A percentile compares a stretch with the other conserved stretches of the same genome.
These are phyloP conservation scores for Blastocystis sp. DNA, from an alignment of 352 stramenopile genomes.

Conservation along the genomic window DNA sequence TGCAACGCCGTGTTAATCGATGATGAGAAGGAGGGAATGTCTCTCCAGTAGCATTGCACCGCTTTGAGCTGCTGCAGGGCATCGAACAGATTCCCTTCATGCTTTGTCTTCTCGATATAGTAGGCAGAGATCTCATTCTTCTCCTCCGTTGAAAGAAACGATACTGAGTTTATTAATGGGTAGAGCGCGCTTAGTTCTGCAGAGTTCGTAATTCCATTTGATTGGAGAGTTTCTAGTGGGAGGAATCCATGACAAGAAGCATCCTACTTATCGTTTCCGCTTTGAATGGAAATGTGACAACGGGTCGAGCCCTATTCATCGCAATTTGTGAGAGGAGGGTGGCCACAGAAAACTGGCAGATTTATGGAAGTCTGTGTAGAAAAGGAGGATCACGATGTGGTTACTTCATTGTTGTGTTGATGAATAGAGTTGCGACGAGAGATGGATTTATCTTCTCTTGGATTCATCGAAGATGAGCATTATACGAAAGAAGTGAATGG, in stretches of 20 bases:
- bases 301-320: not conserved
- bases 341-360: not conserved
- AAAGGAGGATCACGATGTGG: too few species aligned
- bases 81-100: not conserved
- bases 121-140: slow-evolving; percentile 22
- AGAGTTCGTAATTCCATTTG: slow-evolving; percentile 3
- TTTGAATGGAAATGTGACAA: slow-evolving; percentile 1
- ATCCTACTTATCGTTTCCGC: slow-evolving; percentile 5
- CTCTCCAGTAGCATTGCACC: slow-evolving; percentile 18
- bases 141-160: slow-evolving; percentile 8
- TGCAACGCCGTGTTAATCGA: not conserved
- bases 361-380: not conserved
- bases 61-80: not conserved
- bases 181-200: not conserved
- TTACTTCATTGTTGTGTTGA: too few species aligned
- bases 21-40: slow-evolving; percentile 16
- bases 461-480: too few species aligned
- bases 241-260: not conserved
- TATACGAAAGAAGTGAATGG: too few species aligned
- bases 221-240: not conserved
- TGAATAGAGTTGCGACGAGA: too few species aligned
- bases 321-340: not conserved
- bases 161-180: not conserved
- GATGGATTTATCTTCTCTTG: too few species aligned
- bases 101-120: not conserved